These are phyloP conservation scores for Phoma sp. DNA, from an alignment of 2,329 filamentous ascomycete genomes.

Conservation along the genomic window DNA sequence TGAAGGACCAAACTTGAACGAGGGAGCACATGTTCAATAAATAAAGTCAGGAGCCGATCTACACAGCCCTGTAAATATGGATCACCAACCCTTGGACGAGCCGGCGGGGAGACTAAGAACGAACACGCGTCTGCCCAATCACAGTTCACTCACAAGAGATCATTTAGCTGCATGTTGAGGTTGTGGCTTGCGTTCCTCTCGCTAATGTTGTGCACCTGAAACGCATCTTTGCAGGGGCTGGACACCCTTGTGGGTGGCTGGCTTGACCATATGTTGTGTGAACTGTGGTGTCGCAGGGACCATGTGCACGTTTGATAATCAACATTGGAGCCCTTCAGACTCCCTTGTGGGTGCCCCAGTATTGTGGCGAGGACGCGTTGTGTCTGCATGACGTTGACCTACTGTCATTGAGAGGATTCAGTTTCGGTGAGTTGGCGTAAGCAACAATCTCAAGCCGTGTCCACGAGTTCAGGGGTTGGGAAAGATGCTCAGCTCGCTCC, in stretches of 20 bases:
- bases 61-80: constrained; percentile 3
- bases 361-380: neutral
- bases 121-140: constrained; percentile 10
- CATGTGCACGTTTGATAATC: neutral
- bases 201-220: constrained; percentile 9
- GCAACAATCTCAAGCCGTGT: neutral
- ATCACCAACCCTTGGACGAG: constrained; percentile 4
- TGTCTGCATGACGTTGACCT: neutral
- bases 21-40: constrained; percentile 11
- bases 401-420: neutral
- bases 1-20: neutral
- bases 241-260: neutral
- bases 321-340: neutral
- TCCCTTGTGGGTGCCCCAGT: neutral
- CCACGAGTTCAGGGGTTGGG: neutral
- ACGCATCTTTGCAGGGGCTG: neutral
- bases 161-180: neutral
- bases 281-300: neutral
- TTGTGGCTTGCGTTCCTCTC: constrained; percentile 5
- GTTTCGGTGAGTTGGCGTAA: neutral
- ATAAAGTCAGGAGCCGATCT: constrained; percentile 7
- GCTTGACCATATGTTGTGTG: constrained; percentile 2
- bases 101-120: neutral
- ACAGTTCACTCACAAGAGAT: neutral
- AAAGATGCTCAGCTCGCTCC: neutral